Evolutionary conservation across 208 protist genomes (phyloP), one percentile per base, ranked within the genome.

Genomic region (Trypanosoma boissoni): DNA sequence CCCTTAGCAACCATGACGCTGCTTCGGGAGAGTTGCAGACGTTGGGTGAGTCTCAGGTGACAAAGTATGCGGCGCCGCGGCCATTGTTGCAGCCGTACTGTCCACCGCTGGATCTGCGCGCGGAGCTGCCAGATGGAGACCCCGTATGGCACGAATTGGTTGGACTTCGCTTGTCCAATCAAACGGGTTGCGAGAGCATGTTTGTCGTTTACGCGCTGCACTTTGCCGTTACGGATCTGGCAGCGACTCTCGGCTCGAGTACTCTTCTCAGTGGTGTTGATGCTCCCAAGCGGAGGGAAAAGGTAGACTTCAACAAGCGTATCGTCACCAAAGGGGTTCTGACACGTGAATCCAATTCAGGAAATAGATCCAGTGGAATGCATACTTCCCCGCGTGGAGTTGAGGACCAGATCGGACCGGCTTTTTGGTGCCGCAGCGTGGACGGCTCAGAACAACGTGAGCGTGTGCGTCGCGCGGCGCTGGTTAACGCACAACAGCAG

Each of bases 361-460:
- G n/a, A n/a, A n/a, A n/a, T n/a, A 18, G 18, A 42, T 23, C 50
- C 61, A 5, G 27, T 64, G 27, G 21, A 49, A n/a, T 27, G 1
- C 28, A 31, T 26, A 39, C 28, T n/a, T 54, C 21, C 10, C 36
- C 41, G 0, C 42, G 53, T 16, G 41, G 10, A 21, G 26, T 53
- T 18, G 24, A 65, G 21, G 39, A 32, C 1, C 10, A 24, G 3
- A 36, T 49, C 23, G 43, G 68, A 21, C 65, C 56, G 16, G 60
- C 72, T 20, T 95, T 95, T 58, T 94, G 88, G 82, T 79, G 78
- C 10, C 79, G 73, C 4, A 74, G 64, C 37, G 45, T 78, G 32
- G 72, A 90, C 42, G 83, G 78, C n/a, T 59, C 58, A n/a, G 83
- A 83, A 41, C 61, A 67, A 57, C 56, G 51, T 48, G 78, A 87